Base-by-base conservation (phyloP, 768 basidiomycete genomes). In the Ramaria rubella region DNA sequence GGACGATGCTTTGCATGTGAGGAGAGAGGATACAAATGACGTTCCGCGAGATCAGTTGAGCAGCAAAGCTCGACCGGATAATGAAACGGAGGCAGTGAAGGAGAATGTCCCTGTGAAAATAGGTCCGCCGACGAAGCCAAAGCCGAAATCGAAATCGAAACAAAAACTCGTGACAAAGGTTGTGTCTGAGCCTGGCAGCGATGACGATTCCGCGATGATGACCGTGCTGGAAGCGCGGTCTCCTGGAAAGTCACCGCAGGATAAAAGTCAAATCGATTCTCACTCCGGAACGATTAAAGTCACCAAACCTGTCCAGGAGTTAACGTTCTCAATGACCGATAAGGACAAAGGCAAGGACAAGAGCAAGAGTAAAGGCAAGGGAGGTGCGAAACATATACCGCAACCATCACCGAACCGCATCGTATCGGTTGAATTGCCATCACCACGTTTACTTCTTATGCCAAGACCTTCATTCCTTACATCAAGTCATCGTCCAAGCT, bases 351-450 rank as follows among this genome's bases (percentile, higher is more conserved):
- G 43, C 57, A 49, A 43, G 54, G 33, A 29, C 56, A 49, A 23
- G 38, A 50, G 11, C 15, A 31, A 27, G 38, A 55, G 48, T 24
- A 19, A 11, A 4, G 36, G n/a, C n/a, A 55, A 59, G 51, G 33
- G 3, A 5, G 51, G 19, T 44, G 29, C 34, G 24, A 44, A 51
- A 29, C 40, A 34, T 21, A 42, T 5, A 7, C 2, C 54, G 27
- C 60, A 62, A 21, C 55, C 55, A 17, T 46, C 42, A 23, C 43
- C 55, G 2, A 30, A 27, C 21, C 55, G 55, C 1, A 23, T 48
- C n/a, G 55, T 56, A 8, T 29, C 55, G 12, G 55, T 56, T 5
- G 55, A 56, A 4, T 27, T 56, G 9, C 55, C 55, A 5, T 29
- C 31, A n/a, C 21, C 42, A 7, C 31, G 26, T 3, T 5, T 27